A percentile compares a stretch with the other conserved stretches of the same genome.
These are phyloP conservation scores for Boletus rubescentipes DNA, from an alignment of 768 basidiomycete species.

Conservation along the genomic window DNA sequence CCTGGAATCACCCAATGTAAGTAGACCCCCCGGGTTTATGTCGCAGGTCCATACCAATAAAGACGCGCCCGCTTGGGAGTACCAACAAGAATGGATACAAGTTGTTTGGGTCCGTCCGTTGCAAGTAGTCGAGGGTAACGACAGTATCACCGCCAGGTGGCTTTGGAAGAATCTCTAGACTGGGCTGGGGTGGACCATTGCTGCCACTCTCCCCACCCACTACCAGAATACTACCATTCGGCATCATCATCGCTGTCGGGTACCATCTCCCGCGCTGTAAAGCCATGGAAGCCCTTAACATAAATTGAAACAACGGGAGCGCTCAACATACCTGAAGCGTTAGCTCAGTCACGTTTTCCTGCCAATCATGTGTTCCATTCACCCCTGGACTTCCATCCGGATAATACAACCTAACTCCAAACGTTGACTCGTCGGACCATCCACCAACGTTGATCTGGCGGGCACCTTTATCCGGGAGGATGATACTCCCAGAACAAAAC, in stretches of 20 bases:
- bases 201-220: conserved; percentile 75
- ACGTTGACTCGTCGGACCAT: conserved; percentile 71
- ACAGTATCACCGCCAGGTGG: conserved; percentile 62
- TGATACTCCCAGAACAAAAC: conserved; percentile 73
- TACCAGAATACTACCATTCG: conserved; percentile 73
- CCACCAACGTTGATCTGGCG: conserved; percentile 32
- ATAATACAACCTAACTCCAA: conserved; percentile 69
- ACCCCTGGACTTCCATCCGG: conserved; percentile 67
- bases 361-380: conserved; percentile 78
- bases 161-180: conserved; percentile 68
- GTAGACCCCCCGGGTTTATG: neutral
- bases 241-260: conserved; percentile 61
- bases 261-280: conserved; percentile 70
- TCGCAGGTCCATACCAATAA: conserved; percentile 54
- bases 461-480: conserved; percentile 72
- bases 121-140: conserved; percentile 62
- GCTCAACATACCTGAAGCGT: conserved; percentile 52
- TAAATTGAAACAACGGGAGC: no score
- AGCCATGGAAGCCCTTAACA: neutral
- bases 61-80: conserved; percentile 67
- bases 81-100: conserved; percentile 76
- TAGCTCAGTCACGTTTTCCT: conserved; percentile 62
- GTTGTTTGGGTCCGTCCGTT: conserved; percentile 76
- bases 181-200: conserved; percentile 65
- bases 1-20: conserved; percentile 35